Conservation (phyloP, 2,329 filamentous ascomycete genomes). For the Cordyceps fumosorosea region DNA sequence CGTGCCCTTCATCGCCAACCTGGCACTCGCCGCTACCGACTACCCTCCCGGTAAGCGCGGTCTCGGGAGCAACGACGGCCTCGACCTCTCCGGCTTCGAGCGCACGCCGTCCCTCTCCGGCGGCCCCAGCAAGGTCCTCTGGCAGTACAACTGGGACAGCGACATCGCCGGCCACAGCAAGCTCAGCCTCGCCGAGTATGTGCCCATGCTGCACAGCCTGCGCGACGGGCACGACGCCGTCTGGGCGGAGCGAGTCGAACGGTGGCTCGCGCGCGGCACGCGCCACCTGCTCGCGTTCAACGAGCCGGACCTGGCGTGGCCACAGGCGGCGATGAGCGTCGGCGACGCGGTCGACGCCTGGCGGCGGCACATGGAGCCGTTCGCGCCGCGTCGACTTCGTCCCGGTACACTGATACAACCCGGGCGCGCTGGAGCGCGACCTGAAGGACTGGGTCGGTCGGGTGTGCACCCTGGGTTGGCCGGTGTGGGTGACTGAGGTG, state of each 20-base stretch:
- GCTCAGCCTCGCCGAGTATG: slow-evolving; percentile 17
- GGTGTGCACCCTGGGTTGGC: too few species aligned
- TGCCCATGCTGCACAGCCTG: slow-evolving; percentile 18
- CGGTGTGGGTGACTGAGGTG: too few species aligned
- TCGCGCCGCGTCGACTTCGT: too few species aligned
- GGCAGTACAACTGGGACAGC: slow-evolving; percentile 23
- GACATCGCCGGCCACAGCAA: slow-evolving; percentile 16
- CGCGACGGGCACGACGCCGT: neutral
- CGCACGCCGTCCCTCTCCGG: neutral
- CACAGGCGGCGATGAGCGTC: slow-evolving; percentile 22
- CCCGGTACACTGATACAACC: too few species aligned
- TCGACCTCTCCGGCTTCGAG: slow-evolving; percentile 18
- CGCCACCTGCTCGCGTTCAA: slow-evolving; percentile 20
- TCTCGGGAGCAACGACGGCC: slow-evolving; percentile 18
- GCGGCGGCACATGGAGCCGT: slow-evolving; percentile 14
- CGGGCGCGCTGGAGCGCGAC: too few species aligned
- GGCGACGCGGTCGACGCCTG: slow-evolving; percentile 32
- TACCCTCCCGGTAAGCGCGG: slow-evolving; percentile 16
- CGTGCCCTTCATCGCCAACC: neutral
- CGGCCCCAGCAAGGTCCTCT: slow-evolving; percentile 16
- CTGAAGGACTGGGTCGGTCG: too few species aligned
- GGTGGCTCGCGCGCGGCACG: slow-evolving; percentile 16
- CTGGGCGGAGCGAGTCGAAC: slow-evolving; percentile 17
- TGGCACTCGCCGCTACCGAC: neutral
- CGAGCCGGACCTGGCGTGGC: slow-evolving; percentile 17